Evolutionary conservation across 2,329 filamentous ascomycete species (phyloP), one percentile per base, ranked within the genome.

Genomic region (Sphaceloma murrayae): DNA sequence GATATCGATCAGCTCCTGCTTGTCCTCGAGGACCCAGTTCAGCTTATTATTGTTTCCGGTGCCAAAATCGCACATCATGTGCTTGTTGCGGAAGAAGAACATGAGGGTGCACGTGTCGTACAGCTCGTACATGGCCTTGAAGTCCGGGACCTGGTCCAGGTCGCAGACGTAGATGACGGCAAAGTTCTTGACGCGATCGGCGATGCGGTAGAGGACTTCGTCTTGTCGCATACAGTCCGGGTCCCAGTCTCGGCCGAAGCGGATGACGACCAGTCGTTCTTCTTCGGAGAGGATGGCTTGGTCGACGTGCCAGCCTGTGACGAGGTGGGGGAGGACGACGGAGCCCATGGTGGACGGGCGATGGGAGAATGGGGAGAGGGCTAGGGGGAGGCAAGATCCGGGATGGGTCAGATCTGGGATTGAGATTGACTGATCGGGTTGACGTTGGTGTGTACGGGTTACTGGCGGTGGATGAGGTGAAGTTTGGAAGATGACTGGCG

Each of bases 1-100:
- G 53, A 98, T 98, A 66, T 98, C 91, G 58, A 98, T 94, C 57
- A 98, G 72, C 68, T 98, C 91, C 64, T 96, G 89, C 68, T 98
- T 96, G 60, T 98, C 89, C 66, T 96, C 88, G 43, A 94, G 70
- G 36, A 94, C 85, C 81, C 86, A 94, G 62, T 95, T 95, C 54
- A 95, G 72, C 65, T 96, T 96, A 64, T 98, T 98, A 66, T 98
- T 98, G 68, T 98, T 94, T 52, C 91, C 91, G 1, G 91, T 98
- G 34, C 89, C 89, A 55, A 95, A 87, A 75, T 96, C 89, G 63
- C 84, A 86, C 84, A 93, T 94, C 78, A 96, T 96, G 67, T 95
- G 87, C 64, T 98, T 98, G 63, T 98, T 98, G 50, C 89, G 78
- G 71, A 88, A 94, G 73, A 94, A 94, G 71, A 85, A 94, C 84